These are phyloP conservation scores for Moesziomyces antarcticus DNA, from an alignment of 1,284 basidiomycete species.

Conservation along the genomic window DNA sequence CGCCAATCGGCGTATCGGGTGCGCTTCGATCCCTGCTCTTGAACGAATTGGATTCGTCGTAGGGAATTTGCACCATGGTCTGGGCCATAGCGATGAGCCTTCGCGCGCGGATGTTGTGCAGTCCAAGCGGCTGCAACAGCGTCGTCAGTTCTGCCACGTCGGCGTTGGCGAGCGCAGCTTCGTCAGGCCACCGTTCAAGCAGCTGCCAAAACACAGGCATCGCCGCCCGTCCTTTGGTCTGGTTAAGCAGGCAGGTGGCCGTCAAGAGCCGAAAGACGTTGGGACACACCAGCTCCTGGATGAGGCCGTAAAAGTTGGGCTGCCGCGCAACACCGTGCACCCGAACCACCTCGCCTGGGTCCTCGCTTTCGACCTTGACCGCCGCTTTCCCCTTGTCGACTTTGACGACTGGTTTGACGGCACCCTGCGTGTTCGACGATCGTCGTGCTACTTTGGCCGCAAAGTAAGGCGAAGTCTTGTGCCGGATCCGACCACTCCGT, in stretches of 20 bases:
- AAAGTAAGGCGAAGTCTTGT: slow-evolving; percentile 26
- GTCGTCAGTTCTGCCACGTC: slow-evolving; percentile 23
- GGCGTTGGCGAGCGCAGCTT: slow-evolving; percentile 20
- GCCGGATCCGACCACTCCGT: slow-evolving; percentile 14
- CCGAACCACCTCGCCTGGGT: slow-evolving; percentile 7
- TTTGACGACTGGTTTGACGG: slow-evolving; percentile 1
- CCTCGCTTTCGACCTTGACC: neutral
- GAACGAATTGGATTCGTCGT: slow-evolving; percentile 21
- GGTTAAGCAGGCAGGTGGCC: slow-evolving; percentile 45
- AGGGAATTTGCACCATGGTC: slow-evolving; percentile 34
- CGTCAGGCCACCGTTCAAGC: slow-evolving; percentile 29
- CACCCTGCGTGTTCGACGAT: neutral
- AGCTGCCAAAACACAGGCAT: slow-evolving; percentile 43
- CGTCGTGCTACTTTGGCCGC: neutral
- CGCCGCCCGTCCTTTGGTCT: slow-evolving; percentile 36
- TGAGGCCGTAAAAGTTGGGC: slow-evolving; percentile 38
- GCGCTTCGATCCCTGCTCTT: slow-evolving; percentile 23
- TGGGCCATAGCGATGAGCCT: slow-evolving; percentile 26
- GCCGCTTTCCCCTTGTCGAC: neutral
- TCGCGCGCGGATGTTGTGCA: slow-evolving; percentile 33
- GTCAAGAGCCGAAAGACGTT: slow-evolving; percentile 41
- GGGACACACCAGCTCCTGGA: slow-evolving; percentile 42
- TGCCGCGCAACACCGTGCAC: slow-evolving; percentile 28
- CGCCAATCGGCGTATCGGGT: slow-evolving; percentile 31
- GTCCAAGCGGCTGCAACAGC: slow-evolving; percentile 32